Conservation (phyloP, 306 rosid genomes). For the Cucurbita moschata region DNA sequence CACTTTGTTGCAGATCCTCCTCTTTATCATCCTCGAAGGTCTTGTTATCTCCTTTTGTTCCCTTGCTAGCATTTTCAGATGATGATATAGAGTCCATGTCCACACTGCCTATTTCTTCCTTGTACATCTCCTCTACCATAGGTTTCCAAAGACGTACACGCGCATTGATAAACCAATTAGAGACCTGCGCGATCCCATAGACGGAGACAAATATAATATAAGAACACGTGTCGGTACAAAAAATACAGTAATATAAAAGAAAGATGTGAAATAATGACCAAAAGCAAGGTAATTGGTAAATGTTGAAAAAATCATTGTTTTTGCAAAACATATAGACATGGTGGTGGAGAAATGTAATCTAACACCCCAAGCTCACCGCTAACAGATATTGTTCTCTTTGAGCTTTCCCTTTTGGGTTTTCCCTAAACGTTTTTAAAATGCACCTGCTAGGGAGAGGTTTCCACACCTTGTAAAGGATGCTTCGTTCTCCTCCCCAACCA, state of each 20-base stretch:
- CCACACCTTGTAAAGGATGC: no score
- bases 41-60: constrained; percentile 30
- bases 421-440: no score
- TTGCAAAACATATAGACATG: no score
- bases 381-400: no score
- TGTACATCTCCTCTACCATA: constrained; percentile 86
- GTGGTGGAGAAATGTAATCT: no score
- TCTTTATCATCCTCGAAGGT: constrained; percentile 27
- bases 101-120: constrained; percentile 50
- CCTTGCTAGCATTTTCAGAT: constrained; percentile 43
- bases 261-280: not conserved
- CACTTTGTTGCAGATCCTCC: constrained; percentile 45
- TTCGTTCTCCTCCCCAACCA: no score
- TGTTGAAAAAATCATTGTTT: no score
- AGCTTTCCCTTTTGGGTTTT: no score
- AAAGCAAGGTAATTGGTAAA: not conserved
- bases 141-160: constrained; percentile 88
- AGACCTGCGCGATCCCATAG: constrained; percentile 34
- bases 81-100: constrained; percentile 57
- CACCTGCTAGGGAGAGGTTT: no score
- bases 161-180: constrained; percentile 86
- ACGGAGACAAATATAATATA: not conserved
- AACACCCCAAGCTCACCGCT: no score
- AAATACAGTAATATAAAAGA: not conserved
- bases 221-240: not conserved